Base-by-base conservation (phyloP, 768 basidiomycete species). In the Tricholoma sp. region DNA sequence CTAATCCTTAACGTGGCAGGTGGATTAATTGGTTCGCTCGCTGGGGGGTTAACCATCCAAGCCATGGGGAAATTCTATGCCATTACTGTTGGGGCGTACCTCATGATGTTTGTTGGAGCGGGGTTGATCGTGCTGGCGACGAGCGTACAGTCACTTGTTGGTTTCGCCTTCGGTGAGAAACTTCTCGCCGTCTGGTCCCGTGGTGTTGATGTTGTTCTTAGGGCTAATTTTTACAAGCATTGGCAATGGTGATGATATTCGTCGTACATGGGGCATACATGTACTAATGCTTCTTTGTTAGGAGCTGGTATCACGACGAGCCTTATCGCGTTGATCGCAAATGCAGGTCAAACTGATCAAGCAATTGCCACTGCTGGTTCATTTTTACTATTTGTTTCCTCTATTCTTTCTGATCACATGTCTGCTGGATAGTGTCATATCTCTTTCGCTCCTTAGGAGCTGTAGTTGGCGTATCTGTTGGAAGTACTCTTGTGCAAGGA, bases 401-500 rank as follows among this genome's bases (percentile, higher is more conserved):
- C 21, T 43, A 3, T 55, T 10, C 31, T 47, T 9, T 50, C 32
- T 52, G 5, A 47, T 27, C 22, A 4, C 14, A 5, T 37, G n/a
- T n/a, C 14, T 31, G 16, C 1, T 7, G 10, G 11, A 9, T 18
- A 84, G 84, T 82, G 0, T 84, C 83, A 0, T 85, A 85, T 65
- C 82, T 87, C 34, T 86, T 86, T 73, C 81, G 84, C 34, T 84
- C 84, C 2, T 65, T 86, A 11, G 84, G 84, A 2, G 77, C 77
- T 1, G 82, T 86, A 7, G 68, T 85, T 21, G 82, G 83, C 1
- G 63, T 86, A 0, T 83, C 84, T 0, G 66, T 82, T 0, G 80
- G 80, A 4, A 84, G 82, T 53, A 80, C 83, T 0, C 63, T 86
- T n/a, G 69, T 83, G 0, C 84, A 86, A 64, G 69, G 73, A 39